phyloP scores from a whole-genome alignment of 805 yeast genomes.

The Yarrowia yakushimensis region DNA sequence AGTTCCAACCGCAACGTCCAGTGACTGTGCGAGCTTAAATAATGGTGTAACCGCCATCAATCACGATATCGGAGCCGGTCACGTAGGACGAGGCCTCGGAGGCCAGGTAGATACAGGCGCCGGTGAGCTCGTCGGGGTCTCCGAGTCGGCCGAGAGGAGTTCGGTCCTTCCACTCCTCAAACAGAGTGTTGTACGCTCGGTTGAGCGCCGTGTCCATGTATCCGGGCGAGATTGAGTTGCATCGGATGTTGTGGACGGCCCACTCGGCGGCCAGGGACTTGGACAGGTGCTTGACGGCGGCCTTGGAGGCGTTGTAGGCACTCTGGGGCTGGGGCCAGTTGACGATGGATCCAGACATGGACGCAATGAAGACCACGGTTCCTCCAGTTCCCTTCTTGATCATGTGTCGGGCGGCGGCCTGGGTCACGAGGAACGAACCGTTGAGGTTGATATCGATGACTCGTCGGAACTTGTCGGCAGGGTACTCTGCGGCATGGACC shows the following conservation, averaged over 20 bases:
- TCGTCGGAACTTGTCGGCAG: conserved; percentile 59
- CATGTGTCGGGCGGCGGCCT: conserved; percentile 64
- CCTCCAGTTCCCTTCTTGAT: conserved; percentile 55
- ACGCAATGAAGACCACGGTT: conserved; percentile 60
- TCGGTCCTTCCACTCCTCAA: conserved; percentile 57
- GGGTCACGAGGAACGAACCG: conserved; percentile 64
- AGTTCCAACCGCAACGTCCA: too few relatives aligned
- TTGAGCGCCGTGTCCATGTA: conserved; percentile 69
- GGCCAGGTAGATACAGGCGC: conserved; percentile 61
- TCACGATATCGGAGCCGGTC: conserved; percentile 63
- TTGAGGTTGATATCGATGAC: conserved; percentile 62
- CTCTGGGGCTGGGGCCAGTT: conserved; percentile 71
- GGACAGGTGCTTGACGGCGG: conserved; percentile 64
- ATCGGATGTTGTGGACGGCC: conserved; percentile 65
- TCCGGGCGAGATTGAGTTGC: conserved; percentile 66
- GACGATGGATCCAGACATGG: conserved; percentile 69
- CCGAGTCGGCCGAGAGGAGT: conserved; percentile 69
- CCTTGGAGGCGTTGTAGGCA: conserved; percentile 70
- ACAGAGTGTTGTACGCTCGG: conserved; percentile 51
- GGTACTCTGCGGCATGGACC: conserved; percentile 66
- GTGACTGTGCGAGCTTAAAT: conserved; percentile 30
- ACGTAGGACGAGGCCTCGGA: conserved; percentile 56
- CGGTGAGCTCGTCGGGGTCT: conserved; percentile 66
- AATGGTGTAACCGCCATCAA: conserved; percentile 57
- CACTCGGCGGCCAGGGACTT: conserved; percentile 70